Evolutionary conservation across 768 basidiomycete genomes (phyloP).

Genomic region (Trametes cubensis): DNA sequence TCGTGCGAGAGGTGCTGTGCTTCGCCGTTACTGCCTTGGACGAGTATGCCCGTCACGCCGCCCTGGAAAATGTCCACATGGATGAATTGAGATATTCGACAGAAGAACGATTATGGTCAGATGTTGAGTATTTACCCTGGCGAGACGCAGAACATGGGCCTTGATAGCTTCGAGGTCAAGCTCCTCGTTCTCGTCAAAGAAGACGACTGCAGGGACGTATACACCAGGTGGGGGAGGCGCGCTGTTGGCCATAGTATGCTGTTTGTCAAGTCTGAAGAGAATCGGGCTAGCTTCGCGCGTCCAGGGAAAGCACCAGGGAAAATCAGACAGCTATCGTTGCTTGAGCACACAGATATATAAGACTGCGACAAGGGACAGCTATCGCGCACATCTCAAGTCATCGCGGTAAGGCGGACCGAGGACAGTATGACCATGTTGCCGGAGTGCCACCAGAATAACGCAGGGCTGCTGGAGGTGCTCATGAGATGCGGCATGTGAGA

Average conservation of each 20-base stretch:
- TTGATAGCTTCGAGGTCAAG: slow-evolving; percentile 69
- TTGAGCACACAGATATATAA: neutral
- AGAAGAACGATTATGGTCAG: slow-evolving; percentile 8
- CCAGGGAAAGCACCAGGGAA: neutral
- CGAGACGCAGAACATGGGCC: slow-evolving; percentile 73
- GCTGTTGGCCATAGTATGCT: slow-evolving; percentile 16
- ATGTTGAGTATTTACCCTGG: slow-evolving; percentile 61
- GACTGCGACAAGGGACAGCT: neutral
- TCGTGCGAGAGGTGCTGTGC: slow-evolving; percentile 76
- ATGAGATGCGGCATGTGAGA: slow-evolving; percentile 9
- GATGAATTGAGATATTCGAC: neutral
- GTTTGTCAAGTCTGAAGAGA: neutral
- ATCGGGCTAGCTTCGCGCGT: neutral
- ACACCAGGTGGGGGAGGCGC: slow-evolving; percentile 64
- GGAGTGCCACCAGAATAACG: slow-evolving; percentile 4
- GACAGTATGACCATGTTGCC: neutral
- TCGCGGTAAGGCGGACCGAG: slow-evolving; percentile 9
- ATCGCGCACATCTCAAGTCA: slow-evolving; percentile 7
- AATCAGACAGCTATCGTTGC: neutral
- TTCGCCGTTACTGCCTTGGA: slow-evolving; percentile 77
- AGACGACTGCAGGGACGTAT: slow-evolving; percentile 80
- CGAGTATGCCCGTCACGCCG: slow-evolving; percentile 71
- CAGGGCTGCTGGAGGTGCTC: neutral
- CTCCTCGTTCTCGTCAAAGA: slow-evolving; percentile 69
- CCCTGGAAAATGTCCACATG: slow-evolving; percentile 49